These are phyloP conservation scores for Anisodus acutangulus DNA, from an alignment of 257 asterid genomes.

Conservation along the genomic window DNA sequence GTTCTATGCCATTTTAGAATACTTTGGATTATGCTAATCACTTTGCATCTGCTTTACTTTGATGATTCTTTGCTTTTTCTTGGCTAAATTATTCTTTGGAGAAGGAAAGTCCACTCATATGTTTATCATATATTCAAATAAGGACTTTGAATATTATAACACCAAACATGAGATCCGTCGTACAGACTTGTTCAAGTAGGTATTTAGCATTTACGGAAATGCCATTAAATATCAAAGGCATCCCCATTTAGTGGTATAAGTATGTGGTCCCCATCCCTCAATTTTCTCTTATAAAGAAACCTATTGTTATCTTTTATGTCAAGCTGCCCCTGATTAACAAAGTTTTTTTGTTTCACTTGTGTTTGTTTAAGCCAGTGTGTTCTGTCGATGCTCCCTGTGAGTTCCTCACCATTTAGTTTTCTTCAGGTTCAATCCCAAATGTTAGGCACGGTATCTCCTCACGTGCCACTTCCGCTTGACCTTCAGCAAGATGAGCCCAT, in stretches of 20 bases:
- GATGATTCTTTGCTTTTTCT: slow-evolving; percentile 30
- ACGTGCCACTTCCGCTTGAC: slow-evolving; percentile 41
- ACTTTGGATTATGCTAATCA: slow-evolving; percentile 18
- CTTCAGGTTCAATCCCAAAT: slow-evolving; percentile 42
- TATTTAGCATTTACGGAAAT: not conserved
- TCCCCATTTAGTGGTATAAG: slow-evolving; percentile 1
- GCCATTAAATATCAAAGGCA: slow-evolving; percentile 5
- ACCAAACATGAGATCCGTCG: not conserved
- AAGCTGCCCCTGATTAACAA: slow-evolving; percentile 20
- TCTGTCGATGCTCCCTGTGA: slow-evolving; percentile 7
- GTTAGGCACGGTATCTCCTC: slow-evolving; percentile 33
- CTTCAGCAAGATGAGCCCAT: slow-evolving; percentile 40
- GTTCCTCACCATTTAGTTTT: slow-evolving; percentile 20
- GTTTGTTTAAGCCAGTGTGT: not conserved
- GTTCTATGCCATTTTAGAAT: slow-evolving; percentile 25
- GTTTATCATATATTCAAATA: not conserved
- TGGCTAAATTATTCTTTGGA: slow-evolving; percentile 32
- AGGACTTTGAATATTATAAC: slow-evolving; percentile 3
- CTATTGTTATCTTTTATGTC: not conserved
- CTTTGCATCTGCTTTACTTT: slow-evolving; percentile 39
- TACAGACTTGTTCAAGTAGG: not conserved
- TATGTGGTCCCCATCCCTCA: not conserved
- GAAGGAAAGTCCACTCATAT: slow-evolving; percentile 27
- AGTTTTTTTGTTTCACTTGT: not conserved
- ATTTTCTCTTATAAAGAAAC: not conserved